Evolutionary conservation across 2,329 filamentous ascomycete genomes (phyloP).

Genomic region (Raffaelea arxii): DNA sequence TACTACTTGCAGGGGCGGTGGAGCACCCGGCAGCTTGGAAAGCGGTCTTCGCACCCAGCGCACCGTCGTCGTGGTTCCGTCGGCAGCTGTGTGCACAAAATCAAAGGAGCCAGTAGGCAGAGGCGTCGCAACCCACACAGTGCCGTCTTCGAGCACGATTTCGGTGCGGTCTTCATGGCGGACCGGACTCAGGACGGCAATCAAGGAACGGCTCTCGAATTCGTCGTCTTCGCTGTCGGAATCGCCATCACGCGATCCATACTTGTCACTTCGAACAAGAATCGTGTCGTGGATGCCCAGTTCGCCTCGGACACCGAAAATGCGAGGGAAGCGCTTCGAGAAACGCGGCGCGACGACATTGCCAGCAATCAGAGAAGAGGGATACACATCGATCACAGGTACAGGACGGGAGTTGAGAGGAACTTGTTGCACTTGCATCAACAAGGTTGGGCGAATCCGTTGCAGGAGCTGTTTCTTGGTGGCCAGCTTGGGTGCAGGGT

Average conservation of each 20-base stretch:
- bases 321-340: conserved; percentile 49
- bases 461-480: conserved; percentile 56
- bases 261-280: conserved; percentile 61
- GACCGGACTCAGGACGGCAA: conserved; percentile 60
- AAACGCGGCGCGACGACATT: conserved; percentile 48
- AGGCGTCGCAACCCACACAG: conserved; percentile 45
- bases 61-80: conserved; percentile 49
- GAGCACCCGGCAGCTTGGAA: conserved; percentile 12
- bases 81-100: conserved; percentile 50
- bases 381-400: conserved; percentile 65
- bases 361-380: conserved; percentile 49
- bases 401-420: conserved; percentile 48
- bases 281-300: conserved; percentile 62
- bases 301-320: conserved; percentile 52
- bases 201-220: conserved; percentile 36
- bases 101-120: conserved; percentile 52
- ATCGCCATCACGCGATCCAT: conserved; percentile 28
- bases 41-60: conserved; percentile 55
- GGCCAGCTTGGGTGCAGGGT: conserved; percentile 50
- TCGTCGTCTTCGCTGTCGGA: conserved; percentile 35
- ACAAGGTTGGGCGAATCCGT: conserved; percentile 55
- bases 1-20: not conserved
- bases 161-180: conserved; percentile 48
- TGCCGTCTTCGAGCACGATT: conserved; percentile 56
- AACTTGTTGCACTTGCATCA: conserved; percentile 65